These are phyloP conservation scores for Russula foetens DNA, from an alignment of 768 basidiomycete species.

Conservation along the genomic window DNA sequence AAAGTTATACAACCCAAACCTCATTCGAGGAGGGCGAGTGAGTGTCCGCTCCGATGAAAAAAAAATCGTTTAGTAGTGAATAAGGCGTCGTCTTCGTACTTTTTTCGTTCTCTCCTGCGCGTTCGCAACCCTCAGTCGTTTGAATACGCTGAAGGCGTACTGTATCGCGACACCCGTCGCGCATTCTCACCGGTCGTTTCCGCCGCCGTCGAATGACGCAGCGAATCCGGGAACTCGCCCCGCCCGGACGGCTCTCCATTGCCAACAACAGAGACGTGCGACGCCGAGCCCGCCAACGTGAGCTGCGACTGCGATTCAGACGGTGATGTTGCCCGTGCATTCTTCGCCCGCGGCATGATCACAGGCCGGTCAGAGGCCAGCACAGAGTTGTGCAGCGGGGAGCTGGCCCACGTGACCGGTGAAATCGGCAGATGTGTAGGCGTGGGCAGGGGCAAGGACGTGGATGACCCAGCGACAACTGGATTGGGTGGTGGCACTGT, in stretches of 20 bases:
- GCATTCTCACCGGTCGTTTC: neutral
- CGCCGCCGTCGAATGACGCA: slow-evolving; percentile 5
- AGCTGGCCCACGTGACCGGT: neutral
- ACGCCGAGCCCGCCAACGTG: slow-evolving; percentile 30
- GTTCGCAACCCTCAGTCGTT: neutral
- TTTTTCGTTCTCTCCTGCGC: neutral
- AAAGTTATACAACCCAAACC: neutral
- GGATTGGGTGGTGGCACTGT: too few relatives aligned
- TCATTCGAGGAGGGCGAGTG: too few relatives aligned
- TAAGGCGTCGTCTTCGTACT: neutral
- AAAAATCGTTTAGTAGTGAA: neutral
- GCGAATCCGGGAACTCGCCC: slow-evolving; percentile 20
- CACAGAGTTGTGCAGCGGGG: slow-evolving; percentile 5
- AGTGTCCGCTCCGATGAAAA: neutral
- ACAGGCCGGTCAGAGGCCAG: slow-evolving; percentile 5
- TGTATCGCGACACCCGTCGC: slow-evolving; percentile 11
- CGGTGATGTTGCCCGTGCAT: neutral
- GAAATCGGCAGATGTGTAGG: neutral
- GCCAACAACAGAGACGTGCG: slow-evolving; percentile 32
- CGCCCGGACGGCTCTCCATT: slow-evolving; percentile 32
- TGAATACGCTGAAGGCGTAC: slow-evolving; percentile 18
- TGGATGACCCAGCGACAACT: neutral
- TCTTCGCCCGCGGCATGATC: slow-evolving; percentile 12
- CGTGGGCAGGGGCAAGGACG: neutral
- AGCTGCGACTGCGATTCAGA: slow-evolving; percentile 9